phyloP scores from a whole-genome alignment of 257 asterid genomes.

The Nicotiana benthamiana region DNA sequence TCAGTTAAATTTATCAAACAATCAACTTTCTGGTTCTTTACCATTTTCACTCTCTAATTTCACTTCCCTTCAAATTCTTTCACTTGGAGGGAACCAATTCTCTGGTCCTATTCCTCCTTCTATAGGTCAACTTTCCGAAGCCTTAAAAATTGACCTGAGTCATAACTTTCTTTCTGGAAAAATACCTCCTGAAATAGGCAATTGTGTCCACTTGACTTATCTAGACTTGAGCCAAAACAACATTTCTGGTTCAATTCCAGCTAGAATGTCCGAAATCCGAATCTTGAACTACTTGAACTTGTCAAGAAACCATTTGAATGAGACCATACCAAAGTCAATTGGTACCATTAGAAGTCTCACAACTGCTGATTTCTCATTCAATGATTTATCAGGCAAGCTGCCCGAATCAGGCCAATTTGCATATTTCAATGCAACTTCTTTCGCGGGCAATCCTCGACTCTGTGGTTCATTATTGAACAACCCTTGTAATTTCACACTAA shows the following conservation, averaged over 20 bases:
- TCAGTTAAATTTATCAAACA: conserved; percentile 70
- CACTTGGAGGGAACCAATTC: conserved; percentile 58
- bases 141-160: conserved; percentile 61
- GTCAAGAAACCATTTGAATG: conserved; percentile 65
- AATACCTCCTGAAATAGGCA: conserved; percentile 65
- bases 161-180: conserved; percentile 48
- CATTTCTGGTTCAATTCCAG: conserved; percentile 63
- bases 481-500: conserved; percentile 44
- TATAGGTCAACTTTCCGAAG: conserved; percentile 60
- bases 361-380: conserved; percentile 85
- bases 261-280: conserved; percentile 45
- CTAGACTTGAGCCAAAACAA: conserved; percentile 81
- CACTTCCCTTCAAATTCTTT: conserved; percentile 59
- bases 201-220: conserved; percentile 59
- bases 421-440: conserved; percentile 66
- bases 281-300: conserved; percentile 74
- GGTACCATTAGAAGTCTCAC: conserved; percentile 81
- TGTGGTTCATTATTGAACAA: conserved; percentile 60
- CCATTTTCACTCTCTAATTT: conserved; percentile 63
- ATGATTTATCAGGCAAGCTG: conserved; percentile 66
- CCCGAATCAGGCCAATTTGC: conserved; percentile 83
- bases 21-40: conserved; percentile 56
- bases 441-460: conserved; percentile 71
- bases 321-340: conserved; percentile 52
- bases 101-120: conserved; percentile 75